A percentile compares a stretch with the other conserved stretches of the same genome.
Evolutionary conservation across 768 basidiomycete genomes (phyloP).

Genomic region (Rhizopogon sp.): DNA sequence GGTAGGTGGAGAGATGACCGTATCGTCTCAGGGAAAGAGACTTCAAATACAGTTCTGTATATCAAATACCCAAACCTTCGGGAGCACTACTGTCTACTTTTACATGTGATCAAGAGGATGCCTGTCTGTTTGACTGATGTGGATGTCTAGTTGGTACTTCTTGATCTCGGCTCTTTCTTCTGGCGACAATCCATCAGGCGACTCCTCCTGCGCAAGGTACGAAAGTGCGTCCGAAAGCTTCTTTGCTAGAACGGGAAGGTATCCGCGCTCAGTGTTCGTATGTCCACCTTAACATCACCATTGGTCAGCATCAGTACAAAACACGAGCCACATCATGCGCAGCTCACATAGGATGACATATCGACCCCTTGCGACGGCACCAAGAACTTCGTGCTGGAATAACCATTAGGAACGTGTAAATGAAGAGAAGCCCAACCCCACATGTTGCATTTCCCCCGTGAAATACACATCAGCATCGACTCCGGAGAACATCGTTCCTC

Average conservation of each 20-base stretch:
- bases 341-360: slow-evolving; percentile 81
- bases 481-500: slow-evolving; percentile 69
- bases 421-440: slow-evolving; percentile 30
- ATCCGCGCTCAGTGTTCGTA: slow-evolving; percentile 93
- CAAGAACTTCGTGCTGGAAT: slow-evolving; percentile 80
- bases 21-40: background rate
- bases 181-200: slow-evolving; percentile 30
- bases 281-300: slow-evolving; percentile 62
- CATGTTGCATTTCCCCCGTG: slow-evolving; percentile 92
- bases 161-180: slow-evolving; percentile 20
- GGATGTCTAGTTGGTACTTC: slow-evolving; percentile 42
- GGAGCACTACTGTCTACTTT: background rate
- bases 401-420: slow-evolving; percentile 13
- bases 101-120: slow-evolving; percentile 74
- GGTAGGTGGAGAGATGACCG: background rate
- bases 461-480: slow-evolving; percentile 81
- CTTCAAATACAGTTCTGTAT: background rate
- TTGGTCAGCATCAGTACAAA: slow-evolving; percentile 1
- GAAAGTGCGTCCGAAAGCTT: slow-evolving; percentile 54
- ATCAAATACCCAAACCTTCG: slow-evolving; percentile 20
- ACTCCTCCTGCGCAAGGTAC: slow-evolving; percentile 26
- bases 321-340: slow-evolving; percentile 6
- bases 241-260: slow-evolving; percentile 68
- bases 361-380: slow-evolving; percentile 67
- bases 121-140: slow-evolving; percentile 66